Base-by-base conservation (phyloP, 108 stramenopile species). In the Aureococcus anophagefferens region DNA sequence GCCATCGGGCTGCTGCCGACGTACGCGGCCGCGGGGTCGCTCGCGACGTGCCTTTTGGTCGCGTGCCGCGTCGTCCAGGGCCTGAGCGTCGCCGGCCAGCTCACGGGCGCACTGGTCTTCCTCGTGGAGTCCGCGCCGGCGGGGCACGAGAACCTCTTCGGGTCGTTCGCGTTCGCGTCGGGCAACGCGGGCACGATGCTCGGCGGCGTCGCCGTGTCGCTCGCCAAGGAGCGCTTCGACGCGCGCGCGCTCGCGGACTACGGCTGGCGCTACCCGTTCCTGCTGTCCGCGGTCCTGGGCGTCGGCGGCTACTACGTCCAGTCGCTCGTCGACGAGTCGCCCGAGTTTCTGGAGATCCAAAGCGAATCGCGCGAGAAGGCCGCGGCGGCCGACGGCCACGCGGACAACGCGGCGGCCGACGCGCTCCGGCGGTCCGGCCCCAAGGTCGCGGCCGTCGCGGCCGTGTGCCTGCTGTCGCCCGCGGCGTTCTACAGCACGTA, bases 1-100 rank as follows among this genome's bases (percentile, higher is more conserved):
- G 25, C 84, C 0, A 89, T 94, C 89, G 93, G 93, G 0, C 74
- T 89, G 29, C 77, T 94, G 4, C 93, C 93, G 28, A 83, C 89
- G 0, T 94, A 89, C 65, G 79, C 78, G 18, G 73, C 71, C 15
- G 85, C 85, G 70, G 93, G 93, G 0, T 70, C 63, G 31, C 59
- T 37, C 30, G 86, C 91, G 33, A 85, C 89, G 13, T 72, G 87
- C 30, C 67, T 88, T 0, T 65, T 94, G 62, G 79, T 90, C 30
- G 18, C 87, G 0, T 75, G 89, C 64, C 80, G 93, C 51, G 81
- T 94, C 84, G 30, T 91, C 51, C 93, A 94, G 75, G 93, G 93
- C 0, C 72, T 92, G 68, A 81, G 79, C 71, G 93, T 94, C 0
- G 91, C 89, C 0, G 88, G 88, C 18, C 93, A 94, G 73, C 70